These are phyloP conservation scores for Rhynchospora tenuis DNA, from an alignment of 176 grass and related monocot genomes.

Conservation along the genomic window DNA sequence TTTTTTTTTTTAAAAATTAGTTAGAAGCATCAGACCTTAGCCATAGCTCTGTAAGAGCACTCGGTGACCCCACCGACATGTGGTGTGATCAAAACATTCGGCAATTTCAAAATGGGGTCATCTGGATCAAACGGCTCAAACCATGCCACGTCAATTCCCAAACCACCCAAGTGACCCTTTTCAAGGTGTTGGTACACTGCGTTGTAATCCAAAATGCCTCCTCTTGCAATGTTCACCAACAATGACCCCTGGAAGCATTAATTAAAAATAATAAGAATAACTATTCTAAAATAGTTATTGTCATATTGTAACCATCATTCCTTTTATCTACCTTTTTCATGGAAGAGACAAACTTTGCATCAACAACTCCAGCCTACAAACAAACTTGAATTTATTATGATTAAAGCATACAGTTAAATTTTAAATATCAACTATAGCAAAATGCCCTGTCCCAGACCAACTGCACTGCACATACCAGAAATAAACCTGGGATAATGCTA, in stretches of 20 bases:
- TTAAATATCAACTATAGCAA: neutral
- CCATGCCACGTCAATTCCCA: slow-evolving; percentile 96
- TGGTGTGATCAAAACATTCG: slow-evolving; percentile 87
- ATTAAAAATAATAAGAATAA: slow-evolving; percentile 8
- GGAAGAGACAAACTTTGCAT: slow-evolving; percentile 64
- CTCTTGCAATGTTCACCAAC: slow-evolving; percentile 86
- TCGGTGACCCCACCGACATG: slow-evolving; percentile 83
- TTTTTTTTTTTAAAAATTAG: neutral
- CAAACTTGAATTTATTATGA: slow-evolving; percentile 7
- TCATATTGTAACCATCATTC: neutral
- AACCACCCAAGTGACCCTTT: slow-evolving; percentile 72
- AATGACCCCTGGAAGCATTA: slow-evolving; percentile 50
- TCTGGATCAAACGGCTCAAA: slow-evolving; percentile 88
- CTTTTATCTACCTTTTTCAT: slow-evolving; percentile 64
- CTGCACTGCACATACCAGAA: neutral
- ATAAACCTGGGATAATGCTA: neutral
- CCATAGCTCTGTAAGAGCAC: slow-evolving; percentile 76
- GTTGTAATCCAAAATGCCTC: slow-evolving; percentile 62
- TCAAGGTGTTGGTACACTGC: slow-evolving; percentile 65
- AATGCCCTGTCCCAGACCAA: neutral
- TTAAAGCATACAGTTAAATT: neutral
- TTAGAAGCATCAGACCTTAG: slow-evolving; percentile 45
- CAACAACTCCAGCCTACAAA: slow-evolving; percentile 70
- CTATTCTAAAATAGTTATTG: neutral
- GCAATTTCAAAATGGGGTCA: slow-evolving; percentile 78